Evolutionary conservation across 2,329 filamentous ascomycete species (phyloP).

Genomic region (Aspergillaceae sp.): DNA sequence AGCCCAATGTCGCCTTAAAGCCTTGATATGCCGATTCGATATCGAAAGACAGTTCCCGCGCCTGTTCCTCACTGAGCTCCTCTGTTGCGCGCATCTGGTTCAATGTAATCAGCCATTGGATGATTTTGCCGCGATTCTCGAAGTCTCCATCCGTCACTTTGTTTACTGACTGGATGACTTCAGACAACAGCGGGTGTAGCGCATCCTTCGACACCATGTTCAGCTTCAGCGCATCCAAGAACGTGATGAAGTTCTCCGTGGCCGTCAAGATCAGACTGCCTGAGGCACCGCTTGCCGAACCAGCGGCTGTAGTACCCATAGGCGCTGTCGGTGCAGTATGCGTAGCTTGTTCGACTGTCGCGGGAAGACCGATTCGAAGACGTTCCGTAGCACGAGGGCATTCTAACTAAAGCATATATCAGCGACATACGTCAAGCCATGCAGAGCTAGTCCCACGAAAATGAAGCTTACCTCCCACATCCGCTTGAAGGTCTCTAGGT

Average conservation of each 20-base stretch:
- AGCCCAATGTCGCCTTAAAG: conserved; percentile 71
- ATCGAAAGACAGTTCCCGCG: conserved; percentile 80
- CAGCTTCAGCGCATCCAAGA: conserved; percentile 87
- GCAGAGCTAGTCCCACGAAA: background rate
- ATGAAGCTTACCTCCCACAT: conserved; percentile 70
- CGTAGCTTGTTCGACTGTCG: conserved; percentile 59
- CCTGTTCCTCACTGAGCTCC: conserved; percentile 78
- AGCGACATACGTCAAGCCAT: conserved; percentile 1
- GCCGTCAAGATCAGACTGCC: conserved; percentile 71
- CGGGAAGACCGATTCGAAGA: conserved; percentile 83
- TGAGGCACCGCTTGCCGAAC: conserved; percentile 36
- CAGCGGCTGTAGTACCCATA: conserved; percentile 22
- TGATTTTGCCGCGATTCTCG: conserved; percentile 90
- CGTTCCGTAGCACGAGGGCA: conserved; percentile 89
- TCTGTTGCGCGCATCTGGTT: conserved; percentile 98
- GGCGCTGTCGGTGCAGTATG: conserved; percentile 40
- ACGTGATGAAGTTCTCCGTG: conserved; percentile 97
- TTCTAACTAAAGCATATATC: conserved; percentile 58
- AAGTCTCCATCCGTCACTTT: conserved; percentile 94
- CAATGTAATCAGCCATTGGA: conserved; percentile 93
- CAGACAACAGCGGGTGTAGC: conserved; percentile 86
- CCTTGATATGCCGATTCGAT: conserved; percentile 92
- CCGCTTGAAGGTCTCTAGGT: conserved; percentile 81
- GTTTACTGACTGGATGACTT: conserved; percentile 95
- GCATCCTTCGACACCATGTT: conserved; percentile 91